These are phyloP conservation scores for Huntiella bhutanensis DNA, from an alignment of 2,329 filamentous ascomycete genomes.

Conservation along the genomic window DNA sequence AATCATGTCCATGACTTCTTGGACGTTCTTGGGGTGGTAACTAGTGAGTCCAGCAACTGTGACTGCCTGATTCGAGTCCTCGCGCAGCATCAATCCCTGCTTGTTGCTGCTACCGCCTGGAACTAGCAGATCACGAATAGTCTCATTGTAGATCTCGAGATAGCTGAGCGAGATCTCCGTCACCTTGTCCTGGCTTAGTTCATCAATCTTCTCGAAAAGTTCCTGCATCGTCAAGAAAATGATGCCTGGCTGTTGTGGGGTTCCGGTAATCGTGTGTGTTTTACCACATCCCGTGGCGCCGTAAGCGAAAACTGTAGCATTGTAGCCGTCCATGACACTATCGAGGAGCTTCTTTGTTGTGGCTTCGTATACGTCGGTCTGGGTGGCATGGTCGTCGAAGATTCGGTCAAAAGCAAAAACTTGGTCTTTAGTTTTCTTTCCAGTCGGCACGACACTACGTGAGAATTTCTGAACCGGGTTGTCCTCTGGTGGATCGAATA, in stretches of 20 bases:
- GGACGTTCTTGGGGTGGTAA: slow-evolving; percentile 74
- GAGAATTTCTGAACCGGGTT: slow-evolving; percentile 79
- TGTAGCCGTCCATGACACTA: slow-evolving; percentile 91
- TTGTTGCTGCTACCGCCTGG: slow-evolving; percentile 46
- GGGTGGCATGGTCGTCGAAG: slow-evolving; percentile 86
- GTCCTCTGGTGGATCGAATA: slow-evolving; percentile 95
- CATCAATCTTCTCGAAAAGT: slow-evolving; percentile 87
- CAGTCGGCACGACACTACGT: slow-evolving; percentile 58
- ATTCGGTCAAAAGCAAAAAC: slow-evolving; percentile 93
- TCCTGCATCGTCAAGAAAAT: slow-evolving; percentile 99
- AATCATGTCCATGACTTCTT: slow-evolving; percentile 99
- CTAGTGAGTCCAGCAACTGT: slow-evolving; percentile 81
- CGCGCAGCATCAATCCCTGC: slow-evolving; percentile 72
- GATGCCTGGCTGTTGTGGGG: slow-evolving; percentile 79
- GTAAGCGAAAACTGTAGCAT: slow-evolving; percentile 96
- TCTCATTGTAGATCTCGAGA: slow-evolving; percentile 97
- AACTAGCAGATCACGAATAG: slow-evolving; percentile 85
- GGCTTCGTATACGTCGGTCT: slow-evolving; percentile 85
- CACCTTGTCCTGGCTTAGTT: slow-evolving; percentile 65
- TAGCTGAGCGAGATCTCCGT: slow-evolving; percentile 89
- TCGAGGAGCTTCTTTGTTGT: slow-evolving; percentile 82
- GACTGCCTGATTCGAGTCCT: slow-evolving; percentile 85
- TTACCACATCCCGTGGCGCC: slow-evolving; percentile 96
- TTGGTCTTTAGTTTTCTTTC: slow-evolving; percentile 91
- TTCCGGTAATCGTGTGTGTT: slow-evolving; percentile 93